A percentile compares a stretch with the other conserved stretches of the same genome.
These are phyloP conservation scores for Malassezia pachydermatis DNA, from an alignment of 1,284 basidiomycete species.

Conservation along the genomic window DNA sequence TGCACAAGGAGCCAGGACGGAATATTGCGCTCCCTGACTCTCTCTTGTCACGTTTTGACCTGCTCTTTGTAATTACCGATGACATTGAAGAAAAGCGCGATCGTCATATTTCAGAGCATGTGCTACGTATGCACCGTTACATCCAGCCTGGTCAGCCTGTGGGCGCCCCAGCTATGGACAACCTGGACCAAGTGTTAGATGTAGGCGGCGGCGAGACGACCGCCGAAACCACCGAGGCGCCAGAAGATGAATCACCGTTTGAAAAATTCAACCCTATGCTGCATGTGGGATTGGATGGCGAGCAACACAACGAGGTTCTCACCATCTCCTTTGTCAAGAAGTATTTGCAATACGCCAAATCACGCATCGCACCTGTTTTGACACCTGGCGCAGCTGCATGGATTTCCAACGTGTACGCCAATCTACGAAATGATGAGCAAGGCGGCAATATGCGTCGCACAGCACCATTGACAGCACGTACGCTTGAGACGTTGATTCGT, in stretches of 20 bases:
- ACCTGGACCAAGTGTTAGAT: slow-evolving; percentile 55
- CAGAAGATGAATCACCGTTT: slow-evolving; percentile 49
- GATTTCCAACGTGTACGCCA: slow-evolving; percentile 86
- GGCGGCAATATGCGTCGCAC: slow-evolving; percentile 91
- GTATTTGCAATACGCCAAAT: slow-evolving; percentile 96
- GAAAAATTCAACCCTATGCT: slow-evolving; percentile 94
- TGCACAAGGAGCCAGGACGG: slow-evolving; percentile 97
- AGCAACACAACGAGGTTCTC: slow-evolving; percentile 61
- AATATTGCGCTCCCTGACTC: slow-evolving; percentile 98
- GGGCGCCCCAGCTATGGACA: slow-evolving; percentile 69
- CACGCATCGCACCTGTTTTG: slow-evolving; percentile 59
- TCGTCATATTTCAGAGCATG: slow-evolving; percentile 90
- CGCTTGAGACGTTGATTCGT: slow-evolving; percentile 96
- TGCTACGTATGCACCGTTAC: slow-evolving; percentile 93
- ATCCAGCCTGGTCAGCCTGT: slow-evolving; percentile 92
- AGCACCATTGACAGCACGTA: slow-evolving; percentile 92
- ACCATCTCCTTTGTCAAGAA: slow-evolving; percentile 94
- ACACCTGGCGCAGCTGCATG: slow-evolving; percentile 88
- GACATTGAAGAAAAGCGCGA: slow-evolving; percentile 92
- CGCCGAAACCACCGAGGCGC: neutral
- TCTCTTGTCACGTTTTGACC: slow-evolving; percentile 93
- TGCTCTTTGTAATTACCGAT: slow-evolving; percentile 95
- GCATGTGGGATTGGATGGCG: slow-evolving; percentile 65
- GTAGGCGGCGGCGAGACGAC: slow-evolving; percentile 28
- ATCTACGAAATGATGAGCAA: slow-evolving; percentile 79